A percentile compares a stretch with the other conserved stretches of the same genome.
Conservation (phyloP, 768 basidiomycete species). For the Xerocomus potaroensis region DNA sequence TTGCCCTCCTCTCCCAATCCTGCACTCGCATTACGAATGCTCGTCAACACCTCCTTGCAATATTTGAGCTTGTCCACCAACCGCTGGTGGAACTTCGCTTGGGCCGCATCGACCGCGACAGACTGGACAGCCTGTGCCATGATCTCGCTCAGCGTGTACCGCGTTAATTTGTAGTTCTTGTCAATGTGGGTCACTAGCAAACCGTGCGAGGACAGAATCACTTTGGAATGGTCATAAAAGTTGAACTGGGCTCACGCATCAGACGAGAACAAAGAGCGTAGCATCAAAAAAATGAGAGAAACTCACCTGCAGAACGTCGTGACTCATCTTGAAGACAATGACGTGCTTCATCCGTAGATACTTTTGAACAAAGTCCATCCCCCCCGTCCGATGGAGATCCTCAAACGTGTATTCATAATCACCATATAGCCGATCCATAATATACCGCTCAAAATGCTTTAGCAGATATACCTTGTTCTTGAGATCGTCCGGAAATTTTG, state of each 20-base stretch:
- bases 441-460: conserved; percentile 92
- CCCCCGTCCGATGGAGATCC: conserved; percentile 61
- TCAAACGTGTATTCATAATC: conserved; percentile 81
- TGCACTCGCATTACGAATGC: conserved; percentile 60
- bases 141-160: conserved; percentile 67
- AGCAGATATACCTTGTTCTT: conserved; percentile 89
- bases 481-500: conserved; percentile 74
- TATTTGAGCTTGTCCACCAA: conserved; percentile 80
- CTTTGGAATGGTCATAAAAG: conserved; percentile 96
- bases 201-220: conserved; percentile 81
- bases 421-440: conserved; percentile 84
- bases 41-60: conserved; percentile 77
- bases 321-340: conserved; percentile 94
- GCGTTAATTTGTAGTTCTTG: conserved; percentile 76
- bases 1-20: conserved; percentile 22
- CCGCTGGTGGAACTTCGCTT: conserved; percentile 57
- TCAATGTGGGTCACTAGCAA: conserved; percentile 85
- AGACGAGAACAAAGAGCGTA: neutral
- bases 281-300: too few species aligned
- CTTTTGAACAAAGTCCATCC: conserved; percentile 95
- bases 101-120: conserved; percentile 43
- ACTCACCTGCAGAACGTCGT: conserved; percentile 88
- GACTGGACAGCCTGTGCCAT: conserved; percentile 52
- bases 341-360: conserved; percentile 97
- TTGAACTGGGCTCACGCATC: conserved; percentile 70